These are phyloP conservation scores for Fusarium sp. DNA, from an alignment of 2,329 filamentous ascomycete genomes.

Conservation along the genomic window DNA sequence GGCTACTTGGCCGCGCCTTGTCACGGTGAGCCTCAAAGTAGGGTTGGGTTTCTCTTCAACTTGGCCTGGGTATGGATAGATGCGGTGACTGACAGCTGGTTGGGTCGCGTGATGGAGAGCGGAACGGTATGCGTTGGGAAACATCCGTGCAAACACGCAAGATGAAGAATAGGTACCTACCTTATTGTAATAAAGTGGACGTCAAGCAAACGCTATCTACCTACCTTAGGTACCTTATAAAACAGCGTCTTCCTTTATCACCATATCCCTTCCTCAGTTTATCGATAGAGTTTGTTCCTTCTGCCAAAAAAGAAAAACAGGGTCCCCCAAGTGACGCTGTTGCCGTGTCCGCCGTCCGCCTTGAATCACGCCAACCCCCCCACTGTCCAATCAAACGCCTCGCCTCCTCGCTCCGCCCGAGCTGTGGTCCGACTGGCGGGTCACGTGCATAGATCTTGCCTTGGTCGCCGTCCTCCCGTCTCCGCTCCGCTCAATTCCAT, in stretches of 20 bases:
- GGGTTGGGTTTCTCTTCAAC: constrained; percentile 7
- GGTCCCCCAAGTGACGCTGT: constrained; percentile 39
- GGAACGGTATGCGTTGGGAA: constrained; percentile 5
- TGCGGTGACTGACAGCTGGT: constrained; percentile 16
- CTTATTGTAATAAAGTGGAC: not conserved
- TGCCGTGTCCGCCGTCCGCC: constrained; percentile 29
- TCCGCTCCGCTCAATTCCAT: constrained; percentile 50
- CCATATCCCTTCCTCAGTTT: not conserved
- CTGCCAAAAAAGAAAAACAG: not conserved
- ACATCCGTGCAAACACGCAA: constrained; percentile 2
- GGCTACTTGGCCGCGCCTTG: constrained; percentile 8
- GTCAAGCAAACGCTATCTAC: not conserved
- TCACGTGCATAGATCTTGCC: constrained; percentile 50
- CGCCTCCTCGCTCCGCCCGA: constrained; percentile 1
- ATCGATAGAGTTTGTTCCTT: not conserved
- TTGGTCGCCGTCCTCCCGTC: constrained; percentile 47
- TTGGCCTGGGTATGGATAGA: constrained; percentile 3
- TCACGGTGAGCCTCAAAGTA: constrained; percentile 31
- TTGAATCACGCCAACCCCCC: constrained; percentile 42
- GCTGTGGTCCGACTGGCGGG: constrained; percentile 24
- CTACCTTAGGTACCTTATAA: no score
- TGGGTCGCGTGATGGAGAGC: constrained; percentile 39
- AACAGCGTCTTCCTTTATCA: not conserved
- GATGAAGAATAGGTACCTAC: not conserved
- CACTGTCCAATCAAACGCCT: constrained; percentile 21